Conservation (phyloP, 192 early-diverging fungal species). For the Umbelopsis ramanniana region DNA sequence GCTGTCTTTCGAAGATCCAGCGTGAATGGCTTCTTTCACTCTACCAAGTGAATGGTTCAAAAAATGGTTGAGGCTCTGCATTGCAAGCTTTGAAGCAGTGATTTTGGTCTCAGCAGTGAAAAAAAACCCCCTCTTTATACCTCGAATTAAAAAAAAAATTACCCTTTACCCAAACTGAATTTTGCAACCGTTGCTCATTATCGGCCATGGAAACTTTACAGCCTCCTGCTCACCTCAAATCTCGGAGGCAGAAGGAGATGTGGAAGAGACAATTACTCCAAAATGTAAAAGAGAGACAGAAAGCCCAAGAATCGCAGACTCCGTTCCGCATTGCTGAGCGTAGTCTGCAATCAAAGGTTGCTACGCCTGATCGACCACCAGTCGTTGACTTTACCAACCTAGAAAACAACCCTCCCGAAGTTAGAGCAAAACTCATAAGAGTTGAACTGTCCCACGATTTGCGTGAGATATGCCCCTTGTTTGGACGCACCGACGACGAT, state of each 20-base stretch:
- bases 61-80: constrained; percentile 9
- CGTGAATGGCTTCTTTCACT: constrained; percentile 1
- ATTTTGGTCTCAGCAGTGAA: no score
- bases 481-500: constrained; percentile 3
- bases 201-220: constrained; percentile 18
- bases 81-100: neutral
- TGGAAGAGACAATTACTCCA: constrained; percentile 27
- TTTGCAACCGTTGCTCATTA: neutral
- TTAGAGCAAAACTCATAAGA: neutral
- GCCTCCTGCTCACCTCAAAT: constrained; percentile 26
- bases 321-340: constrained; percentile 76
- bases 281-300: constrained; percentile 25
- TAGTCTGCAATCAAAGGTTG: constrained; percentile 55
- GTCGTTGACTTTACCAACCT: constrained; percentile 61
- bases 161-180: no score
- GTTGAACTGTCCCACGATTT: constrained; percentile 25
- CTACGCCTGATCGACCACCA: constrained; percentile 53
- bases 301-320: constrained; percentile 45
- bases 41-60: neutral
- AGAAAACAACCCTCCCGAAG: constrained; percentile 18
- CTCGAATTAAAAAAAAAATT: no score
- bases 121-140: no score
- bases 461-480: constrained; percentile 9
- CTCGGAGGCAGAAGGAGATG: constrained; percentile 36
- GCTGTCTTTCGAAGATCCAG: neutral